Conservation (phyloP, 495 filamentous ascomycete genomes). For the Podospora appendiculata region DNA sequence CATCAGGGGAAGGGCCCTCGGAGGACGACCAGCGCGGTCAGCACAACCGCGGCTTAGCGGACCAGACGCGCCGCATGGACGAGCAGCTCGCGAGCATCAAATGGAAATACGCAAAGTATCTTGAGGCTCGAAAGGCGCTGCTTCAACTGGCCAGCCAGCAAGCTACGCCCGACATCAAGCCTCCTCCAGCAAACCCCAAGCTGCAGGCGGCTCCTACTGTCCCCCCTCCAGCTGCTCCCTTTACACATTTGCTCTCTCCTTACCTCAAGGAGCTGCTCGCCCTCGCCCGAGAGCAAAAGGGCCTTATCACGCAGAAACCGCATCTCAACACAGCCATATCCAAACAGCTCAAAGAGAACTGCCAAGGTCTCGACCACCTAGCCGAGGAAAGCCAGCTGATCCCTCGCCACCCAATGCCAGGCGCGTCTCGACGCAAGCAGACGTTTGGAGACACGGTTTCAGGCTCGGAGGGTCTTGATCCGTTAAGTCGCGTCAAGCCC, state of each 20-base stretch:
- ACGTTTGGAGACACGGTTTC: constrained; percentile 13
- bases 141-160: constrained; percentile 23
- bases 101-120: constrained; percentile 40
- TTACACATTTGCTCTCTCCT: constrained; percentile 37
- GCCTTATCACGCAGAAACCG: constrained; percentile 55
- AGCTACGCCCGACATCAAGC: constrained; percentile 26
- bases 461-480: constrained; percentile 17
- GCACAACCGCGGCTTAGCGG: neutral
- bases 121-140: constrained; percentile 36
- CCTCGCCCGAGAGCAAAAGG: constrained; percentile 54
- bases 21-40: constrained; percentile 25
- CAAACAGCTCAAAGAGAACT: constrained; percentile 51
- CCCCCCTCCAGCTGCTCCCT: constrained; percentile 9
- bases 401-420: constrained; percentile 49
- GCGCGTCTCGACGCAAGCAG: constrained; percentile 9
- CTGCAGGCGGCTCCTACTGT: constrained; percentile 12
- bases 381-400: constrained; percentile 65
- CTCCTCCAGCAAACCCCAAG: neutral
- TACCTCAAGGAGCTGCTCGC: constrained; percentile 48
- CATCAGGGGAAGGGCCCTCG: constrained; percentile 36
- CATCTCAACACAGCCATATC: constrained; percentile 50
- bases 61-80: constrained; percentile 31
- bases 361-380: constrained; percentile 50
- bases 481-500: constrained; percentile 30
- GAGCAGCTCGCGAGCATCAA: constrained; percentile 42